Percentiles rank a stretch among this genome's conserved stretches.
phyloP scores from a whole-genome alignment of 2,329 filamentous ascomycete species.

The Pseudogymnoascus sp. region DNA sequence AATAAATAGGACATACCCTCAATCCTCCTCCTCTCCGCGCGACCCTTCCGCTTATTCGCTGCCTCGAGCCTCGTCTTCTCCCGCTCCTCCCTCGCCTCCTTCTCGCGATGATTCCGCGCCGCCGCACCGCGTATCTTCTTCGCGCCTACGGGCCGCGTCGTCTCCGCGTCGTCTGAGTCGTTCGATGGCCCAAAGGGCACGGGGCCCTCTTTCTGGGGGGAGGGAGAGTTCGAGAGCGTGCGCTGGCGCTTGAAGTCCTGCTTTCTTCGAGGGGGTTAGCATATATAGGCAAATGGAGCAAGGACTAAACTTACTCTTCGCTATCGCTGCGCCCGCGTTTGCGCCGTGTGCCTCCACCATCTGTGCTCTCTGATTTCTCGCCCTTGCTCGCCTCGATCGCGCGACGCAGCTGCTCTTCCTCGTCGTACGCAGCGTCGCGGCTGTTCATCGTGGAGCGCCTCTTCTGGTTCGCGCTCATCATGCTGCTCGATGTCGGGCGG shows the following conservation, averaged over 20 bases:
- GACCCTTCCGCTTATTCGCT: conserved; percentile 70
- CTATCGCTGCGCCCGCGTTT: conserved; percentile 87
- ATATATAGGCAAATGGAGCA: too few relatives aligned
- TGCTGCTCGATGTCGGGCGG: conserved; percentile 38
- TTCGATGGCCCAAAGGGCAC: conserved; percentile 36
- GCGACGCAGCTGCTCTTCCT: conserved; percentile 78
- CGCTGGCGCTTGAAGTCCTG: conserved; percentile 73
- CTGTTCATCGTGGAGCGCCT: conserved; percentile 97
- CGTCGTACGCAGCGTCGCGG: conserved; percentile 86
- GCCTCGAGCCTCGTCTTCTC: conserved; percentile 68
- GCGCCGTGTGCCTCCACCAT: conserved; percentile 49
- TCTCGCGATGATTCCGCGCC: conserved; percentile 52
- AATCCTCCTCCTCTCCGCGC: conserved; percentile 68
- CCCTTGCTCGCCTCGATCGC: conserved; percentile 95
- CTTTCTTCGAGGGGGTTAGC: conserved; percentile 44
- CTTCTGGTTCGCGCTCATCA: conserved; percentile 44
- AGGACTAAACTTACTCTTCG: conserved; percentile 69
- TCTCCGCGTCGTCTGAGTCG: conserved; percentile 63
- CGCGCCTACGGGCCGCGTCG: conserved; percentile 38
- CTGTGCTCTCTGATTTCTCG: conserved; percentile 41
- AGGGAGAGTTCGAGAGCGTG: conserved; percentile 66
- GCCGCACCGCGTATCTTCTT: conserved; percentile 53
- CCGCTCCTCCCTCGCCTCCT: conserved; percentile 61
- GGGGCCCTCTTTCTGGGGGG: conserved; percentile 40
- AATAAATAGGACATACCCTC: conserved; percentile 52